Evolutionary conservation across 2,329 filamentous ascomycete species (phyloP).

Genomic region (Paracoccidioides brasiliensis): DNA sequence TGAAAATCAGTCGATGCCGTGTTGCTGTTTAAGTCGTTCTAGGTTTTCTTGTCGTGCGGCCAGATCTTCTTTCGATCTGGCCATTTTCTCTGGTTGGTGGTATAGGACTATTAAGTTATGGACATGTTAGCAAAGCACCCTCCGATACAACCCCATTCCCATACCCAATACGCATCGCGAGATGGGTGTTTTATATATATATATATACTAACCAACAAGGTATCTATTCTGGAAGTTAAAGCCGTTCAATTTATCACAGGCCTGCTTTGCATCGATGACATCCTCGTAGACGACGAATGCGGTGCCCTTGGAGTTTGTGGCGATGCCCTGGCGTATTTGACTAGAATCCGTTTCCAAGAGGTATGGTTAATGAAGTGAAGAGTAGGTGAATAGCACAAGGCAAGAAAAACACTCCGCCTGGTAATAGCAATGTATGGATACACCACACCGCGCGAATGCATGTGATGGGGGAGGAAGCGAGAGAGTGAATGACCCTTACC

Average conservation of each 20-base stretch:
- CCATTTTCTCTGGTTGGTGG: slow-evolving; percentile 66
- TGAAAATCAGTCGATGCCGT: slow-evolving; percentile 81
- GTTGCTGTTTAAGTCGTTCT: slow-evolving; percentile 94
- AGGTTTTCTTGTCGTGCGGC: slow-evolving; percentile 90
- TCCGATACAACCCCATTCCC: neutral
- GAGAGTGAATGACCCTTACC: slow-evolving; percentile 44
- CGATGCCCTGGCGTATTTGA: slow-evolving; percentile 97
- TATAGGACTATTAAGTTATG: slow-evolving; percentile 47
- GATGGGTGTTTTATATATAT: neutral
- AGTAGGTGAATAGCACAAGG: too few relatives aligned
- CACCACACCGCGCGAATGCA: too few relatives aligned
- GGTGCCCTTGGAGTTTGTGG: slow-evolving; percentile 93
- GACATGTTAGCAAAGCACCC: neutral
- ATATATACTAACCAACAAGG: slow-evolving; percentile 65
- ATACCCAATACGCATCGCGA: neutral
- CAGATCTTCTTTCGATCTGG: slow-evolving; percentile 83
- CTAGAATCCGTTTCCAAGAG: slow-evolving; percentile 35
- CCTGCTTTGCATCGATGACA: slow-evolving; percentile 96
- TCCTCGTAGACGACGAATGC: slow-evolving; percentile 99
- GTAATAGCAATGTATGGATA: too few relatives aligned
- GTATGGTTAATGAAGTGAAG: neutral
- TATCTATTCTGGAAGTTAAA: slow-evolving; percentile 99
- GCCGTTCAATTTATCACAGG: slow-evolving; percentile 98
- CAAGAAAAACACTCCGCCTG: too few relatives aligned
- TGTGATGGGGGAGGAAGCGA: neutral